Base-by-base conservation (phyloP, 2,329 filamentous ascomycete genomes). In the Macrophomina phaseolina region DNA sequence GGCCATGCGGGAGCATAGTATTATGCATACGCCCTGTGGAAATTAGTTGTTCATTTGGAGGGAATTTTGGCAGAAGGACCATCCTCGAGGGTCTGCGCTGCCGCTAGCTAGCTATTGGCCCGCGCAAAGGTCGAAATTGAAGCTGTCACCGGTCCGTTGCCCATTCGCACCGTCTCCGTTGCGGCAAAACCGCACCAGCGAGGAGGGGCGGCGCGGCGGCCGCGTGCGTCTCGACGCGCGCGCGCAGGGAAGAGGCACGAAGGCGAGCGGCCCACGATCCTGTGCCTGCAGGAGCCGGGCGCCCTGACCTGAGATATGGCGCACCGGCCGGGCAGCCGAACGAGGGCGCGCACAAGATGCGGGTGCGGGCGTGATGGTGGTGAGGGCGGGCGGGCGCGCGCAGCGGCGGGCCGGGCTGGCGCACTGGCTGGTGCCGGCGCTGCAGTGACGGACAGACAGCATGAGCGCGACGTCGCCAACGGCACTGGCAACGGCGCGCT, bases 11-110 rank as follows among this genome's bases (percentile, higher is more conserved):
- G 42, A 61, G 58, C 42, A 49, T 49, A 49, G 58, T 49, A 49
- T 51, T 62, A 62, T 62, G 58, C 58, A 62, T 49, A 36, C 45
- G 58, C 58, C 58, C 45, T 62, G 58, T 62, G 58, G 58, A 62
- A 62, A 62, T 62, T 62, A 45, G 58, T 49, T 62, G 32, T 62
- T 62, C 58, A 62, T 62, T 62, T 62, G 42, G 58, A 62, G 58
- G 32, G 45, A 23, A 51, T 62, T 62, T 48, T 62, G 58, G 58
- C 58, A 62, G 58, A 62, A 62, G 55, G 38, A 42, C 38, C 55
- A 45, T 60, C 38, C 38, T 60, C 55, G 23, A 60, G 55, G 58
- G 42, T 38, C 34, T n/a, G 34, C 8, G 7, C 8, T 55, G 23
- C 51, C 30, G 18, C 11, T 30, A 30, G 48, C 18, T 30, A 32